Evolutionary conservation across 768 basidiomycete genomes (phyloP).

Genomic region (Rhodotorula babjevae): DNA sequence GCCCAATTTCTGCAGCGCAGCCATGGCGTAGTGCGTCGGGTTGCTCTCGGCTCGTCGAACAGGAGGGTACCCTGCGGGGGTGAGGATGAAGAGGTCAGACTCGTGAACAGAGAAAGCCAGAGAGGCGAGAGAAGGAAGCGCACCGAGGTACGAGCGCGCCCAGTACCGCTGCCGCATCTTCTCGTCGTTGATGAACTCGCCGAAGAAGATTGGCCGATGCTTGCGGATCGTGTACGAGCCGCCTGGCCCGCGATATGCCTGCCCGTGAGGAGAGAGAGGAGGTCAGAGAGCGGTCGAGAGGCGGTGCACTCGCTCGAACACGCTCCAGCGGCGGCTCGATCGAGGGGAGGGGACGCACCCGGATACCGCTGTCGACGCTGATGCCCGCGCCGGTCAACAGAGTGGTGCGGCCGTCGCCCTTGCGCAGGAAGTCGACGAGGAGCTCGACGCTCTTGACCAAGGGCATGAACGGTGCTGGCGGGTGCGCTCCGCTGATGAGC

Average conservation of each 20-base stretch:
- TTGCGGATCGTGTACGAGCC: constrained; percentile 56
- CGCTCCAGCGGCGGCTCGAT: no score
- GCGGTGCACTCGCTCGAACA: no score
- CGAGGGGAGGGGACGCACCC: constrained; percentile 70
- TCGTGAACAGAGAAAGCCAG: no score
- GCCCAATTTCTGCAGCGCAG: constrained; percentile 69
- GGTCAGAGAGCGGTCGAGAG: constrained; percentile 32
- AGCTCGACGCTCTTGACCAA: constrained; percentile 11
- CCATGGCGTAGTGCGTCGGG: constrained; percentile 79
- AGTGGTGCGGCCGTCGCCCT: constrained; percentile 19
- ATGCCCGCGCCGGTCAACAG: constrained; percentile 62
- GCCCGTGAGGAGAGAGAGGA: constrained; percentile 44
- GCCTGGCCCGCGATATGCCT: constrained; percentile 34
- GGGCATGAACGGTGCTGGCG: constrained; percentile 13
- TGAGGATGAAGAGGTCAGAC: neutral
- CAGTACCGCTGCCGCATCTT: constrained; percentile 71
- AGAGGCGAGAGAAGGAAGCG: constrained; percentile 34
- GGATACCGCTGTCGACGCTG: constrained; percentile 90
- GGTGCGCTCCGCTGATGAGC: constrained; percentile 5
- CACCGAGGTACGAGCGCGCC: constrained; percentile 51
- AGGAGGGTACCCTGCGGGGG: constrained; percentile 62
- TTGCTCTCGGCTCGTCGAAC: constrained; percentile 80
- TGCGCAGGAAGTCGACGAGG: constrained; percentile 6
- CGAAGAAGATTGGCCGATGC: constrained; percentile 29
- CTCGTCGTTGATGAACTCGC: constrained; percentile 28